These are phyloP conservation scores for Petunia hybrid DNA, from an alignment of 305 asterid genomes.

Conservation along the genomic window DNA sequence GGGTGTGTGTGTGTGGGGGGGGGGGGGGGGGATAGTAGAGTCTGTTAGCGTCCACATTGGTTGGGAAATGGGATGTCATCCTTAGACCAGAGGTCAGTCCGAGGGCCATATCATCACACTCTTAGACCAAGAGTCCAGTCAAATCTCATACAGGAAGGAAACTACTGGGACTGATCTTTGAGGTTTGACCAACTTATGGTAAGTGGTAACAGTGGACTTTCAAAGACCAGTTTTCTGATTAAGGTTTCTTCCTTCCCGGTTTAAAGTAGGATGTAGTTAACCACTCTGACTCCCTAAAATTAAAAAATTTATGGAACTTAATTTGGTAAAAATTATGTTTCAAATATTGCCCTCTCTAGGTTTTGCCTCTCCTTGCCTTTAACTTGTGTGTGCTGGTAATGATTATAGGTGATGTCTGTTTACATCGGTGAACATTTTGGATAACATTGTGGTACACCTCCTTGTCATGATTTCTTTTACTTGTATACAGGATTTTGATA, in stretches of 20 bases:
- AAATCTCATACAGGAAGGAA: neutral
- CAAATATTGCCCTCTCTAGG: neutral
- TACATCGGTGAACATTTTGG: neutral
- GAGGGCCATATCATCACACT: no score
- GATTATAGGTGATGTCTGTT: neutral
- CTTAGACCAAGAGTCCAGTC: neutral
- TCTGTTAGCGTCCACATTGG: no score
- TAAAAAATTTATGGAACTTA: neutral
- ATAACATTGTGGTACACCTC: constrained; percentile 13
- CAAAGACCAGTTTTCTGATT: neutral
- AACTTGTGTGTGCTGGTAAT: constrained; percentile 14
- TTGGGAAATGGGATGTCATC: no score
- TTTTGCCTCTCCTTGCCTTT: constrained; percentile 19
- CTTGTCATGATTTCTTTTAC: constrained; percentile 21
- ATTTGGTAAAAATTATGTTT: no score
- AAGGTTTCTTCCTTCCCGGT: neutral
- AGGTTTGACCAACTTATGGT: neutral
- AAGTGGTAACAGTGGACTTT: neutral
- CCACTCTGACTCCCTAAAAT: neutral
- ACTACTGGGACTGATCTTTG: neutral
- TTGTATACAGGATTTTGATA: neutral
- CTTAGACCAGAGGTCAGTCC: no score
- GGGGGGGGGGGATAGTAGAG: no score
- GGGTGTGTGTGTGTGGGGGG: no score
- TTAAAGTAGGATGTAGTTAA: neutral